Evolutionary conservation across 345 rosid genomes (phyloP).

Genomic region (Turritis glabra): DNA sequence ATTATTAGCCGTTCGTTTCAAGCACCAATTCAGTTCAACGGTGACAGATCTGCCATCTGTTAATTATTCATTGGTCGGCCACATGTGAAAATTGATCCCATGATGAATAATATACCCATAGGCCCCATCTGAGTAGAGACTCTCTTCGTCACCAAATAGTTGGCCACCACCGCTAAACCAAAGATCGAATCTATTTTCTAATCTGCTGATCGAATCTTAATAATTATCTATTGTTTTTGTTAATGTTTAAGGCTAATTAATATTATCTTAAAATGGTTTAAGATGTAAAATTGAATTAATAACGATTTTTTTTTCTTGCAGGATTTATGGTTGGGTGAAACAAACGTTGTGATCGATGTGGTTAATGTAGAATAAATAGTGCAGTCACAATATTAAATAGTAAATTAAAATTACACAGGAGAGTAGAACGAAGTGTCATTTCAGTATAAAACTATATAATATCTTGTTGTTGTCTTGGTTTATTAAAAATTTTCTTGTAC

Average conservation of each 20-base stretch:
- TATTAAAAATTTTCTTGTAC: not conserved
- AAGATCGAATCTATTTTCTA: not conserved
- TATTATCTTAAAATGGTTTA: too few species aligned
- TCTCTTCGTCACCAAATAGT: conserved; percentile 29
- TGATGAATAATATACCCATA: too few species aligned
- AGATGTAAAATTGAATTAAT: not conserved
- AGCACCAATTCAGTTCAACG: not conserved
- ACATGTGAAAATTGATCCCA: conserved; percentile 32
- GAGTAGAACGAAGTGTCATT: too few species aligned
- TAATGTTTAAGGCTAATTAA: not conserved
- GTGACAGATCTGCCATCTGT: not conserved
- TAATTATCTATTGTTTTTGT: not conserved
- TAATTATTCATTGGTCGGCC: conserved; percentile 1
- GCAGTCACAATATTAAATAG: too few species aligned
- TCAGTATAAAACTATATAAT: too few species aligned
- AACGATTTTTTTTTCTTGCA: not conserved
- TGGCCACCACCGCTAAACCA: conserved; percentile 23
- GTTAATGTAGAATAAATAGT: not conserved
- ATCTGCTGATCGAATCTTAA: not conserved
- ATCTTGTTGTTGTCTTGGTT: not conserved
- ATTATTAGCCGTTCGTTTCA: conserved; percentile 5
- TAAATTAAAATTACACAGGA: too few species aligned
- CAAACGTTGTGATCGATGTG: not conserved
- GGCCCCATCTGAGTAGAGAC: too few species aligned
- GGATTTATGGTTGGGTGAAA: not conserved